Evolutionary conservation across 2,329 filamentous ascomycete genomes (phyloP).

Genomic region (Bertia moriformis): DNA sequence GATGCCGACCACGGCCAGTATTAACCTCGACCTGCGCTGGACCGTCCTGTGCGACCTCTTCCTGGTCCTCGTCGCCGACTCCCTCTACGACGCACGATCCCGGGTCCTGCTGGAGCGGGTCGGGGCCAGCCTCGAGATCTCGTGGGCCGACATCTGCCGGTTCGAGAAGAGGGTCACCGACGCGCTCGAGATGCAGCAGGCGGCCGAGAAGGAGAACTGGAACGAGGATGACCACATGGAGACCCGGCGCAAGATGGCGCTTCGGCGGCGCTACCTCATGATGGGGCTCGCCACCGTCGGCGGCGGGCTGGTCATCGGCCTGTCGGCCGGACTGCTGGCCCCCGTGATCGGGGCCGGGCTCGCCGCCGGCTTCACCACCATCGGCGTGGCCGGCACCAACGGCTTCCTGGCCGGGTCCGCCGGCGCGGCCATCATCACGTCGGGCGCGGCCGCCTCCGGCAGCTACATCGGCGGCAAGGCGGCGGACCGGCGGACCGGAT

Average conservation of each 20-base stretch:
- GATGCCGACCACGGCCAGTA: constrained; percentile 64
- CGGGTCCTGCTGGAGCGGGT: constrained; percentile 72
- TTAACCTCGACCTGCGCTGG: constrained; percentile 97
- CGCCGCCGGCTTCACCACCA: constrained; percentile 86
- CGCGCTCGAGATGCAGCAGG: constrained; percentile 92
- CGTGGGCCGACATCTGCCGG: constrained; percentile 84
- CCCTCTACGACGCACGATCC: constrained; percentile 79
- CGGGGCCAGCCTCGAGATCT: constrained; percentile 63
- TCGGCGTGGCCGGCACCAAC: constrained; percentile 77
- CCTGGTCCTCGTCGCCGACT: constrained; percentile 89
- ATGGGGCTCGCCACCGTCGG: constrained; percentile 96
- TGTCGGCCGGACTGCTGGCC: constrained; percentile 81
- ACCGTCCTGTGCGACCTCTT: constrained; percentile 94
- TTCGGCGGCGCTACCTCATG: constrained; percentile 75
- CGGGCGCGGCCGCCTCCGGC: constrained; percentile 72
- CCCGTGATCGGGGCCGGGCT: constrained; percentile 89
- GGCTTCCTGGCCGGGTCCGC: constrained; percentile 83
- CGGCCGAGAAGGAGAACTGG: constrained; percentile 90
- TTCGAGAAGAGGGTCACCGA: constrained; percentile 97
- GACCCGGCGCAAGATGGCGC: constrained; percentile 61
- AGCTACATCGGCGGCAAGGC: constrained; percentile 75
- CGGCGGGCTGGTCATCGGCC: constrained; percentile 82
- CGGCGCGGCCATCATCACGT: constrained; percentile 87
- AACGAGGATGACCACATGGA: constrained; percentile 94
- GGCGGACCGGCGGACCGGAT: constrained; percentile 73